Conservation (phyloP, 2,329 filamentous ascomycete species). For the Arachnomyces sp. region DNA sequence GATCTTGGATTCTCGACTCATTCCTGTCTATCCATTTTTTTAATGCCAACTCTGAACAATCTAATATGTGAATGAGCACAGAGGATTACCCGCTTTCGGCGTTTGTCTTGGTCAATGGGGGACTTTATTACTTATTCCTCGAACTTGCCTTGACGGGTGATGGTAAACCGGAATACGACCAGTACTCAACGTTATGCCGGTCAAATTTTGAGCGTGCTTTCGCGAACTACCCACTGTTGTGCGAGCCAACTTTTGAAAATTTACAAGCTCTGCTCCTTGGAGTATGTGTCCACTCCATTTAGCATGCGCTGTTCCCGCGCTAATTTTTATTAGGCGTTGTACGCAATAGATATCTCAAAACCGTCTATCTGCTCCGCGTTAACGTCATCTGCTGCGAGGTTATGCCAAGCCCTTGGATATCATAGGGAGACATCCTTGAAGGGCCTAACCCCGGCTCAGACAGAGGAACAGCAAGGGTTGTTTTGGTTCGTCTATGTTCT, state of each 20-base stretch:
- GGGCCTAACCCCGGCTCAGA: slow-evolving; percentile 17
- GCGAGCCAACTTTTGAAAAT: slow-evolving; percentile 48
- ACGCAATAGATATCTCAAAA: slow-evolving; percentile 54
- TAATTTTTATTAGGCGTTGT: slow-evolving; percentile 41
- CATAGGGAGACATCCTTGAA: slow-evolving; percentile 37
- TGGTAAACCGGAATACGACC: slow-evolving; percentile 19
- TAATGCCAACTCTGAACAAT: too few relatives aligned
- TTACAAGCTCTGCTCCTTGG: slow-evolving; percentile 53
- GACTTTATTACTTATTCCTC: slow-evolving; percentile 31
- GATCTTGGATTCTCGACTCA: too few relatives aligned
- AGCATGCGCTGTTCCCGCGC: neutral
- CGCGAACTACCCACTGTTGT: slow-evolving; percentile 46
- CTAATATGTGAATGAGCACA: slow-evolving; percentile 10
- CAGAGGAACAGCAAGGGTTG: slow-evolving; percentile 24
- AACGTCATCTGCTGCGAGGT: slow-evolving; percentile 48
- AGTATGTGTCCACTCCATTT: slow-evolving; percentile 31
- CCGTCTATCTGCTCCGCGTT: slow-evolving; percentile 59
- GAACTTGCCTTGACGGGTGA: slow-evolving; percentile 20
- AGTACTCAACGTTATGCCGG: slow-evolving; percentile 29
- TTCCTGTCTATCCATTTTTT: too few relatives aligned
- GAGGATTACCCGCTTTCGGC: slow-evolving; percentile 34
- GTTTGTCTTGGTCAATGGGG: slow-evolving; percentile 33
- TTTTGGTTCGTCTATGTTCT: slow-evolving; percentile 55
- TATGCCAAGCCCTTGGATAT: slow-evolving; percentile 56
- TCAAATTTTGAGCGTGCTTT: slow-evolving; percentile 39